Evolutionary conservation across 2,329 filamentous ascomycete genomes (phyloP), one percentile per base, ranked within the genome.

Genomic region (Nothophoma quercina): DNA sequence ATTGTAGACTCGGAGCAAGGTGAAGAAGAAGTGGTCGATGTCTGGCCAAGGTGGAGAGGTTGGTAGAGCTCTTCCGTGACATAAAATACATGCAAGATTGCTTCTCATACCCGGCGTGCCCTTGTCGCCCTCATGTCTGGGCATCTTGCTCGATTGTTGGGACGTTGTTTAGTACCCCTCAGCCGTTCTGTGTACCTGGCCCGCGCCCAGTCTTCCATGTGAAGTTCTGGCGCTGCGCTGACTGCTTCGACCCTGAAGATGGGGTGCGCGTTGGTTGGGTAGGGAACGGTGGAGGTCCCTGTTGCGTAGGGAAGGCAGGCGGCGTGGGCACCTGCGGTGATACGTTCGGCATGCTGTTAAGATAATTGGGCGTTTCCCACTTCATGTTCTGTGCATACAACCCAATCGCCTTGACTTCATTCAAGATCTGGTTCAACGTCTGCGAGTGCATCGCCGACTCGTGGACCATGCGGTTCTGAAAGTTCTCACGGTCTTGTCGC

Each of bases 1-100:
- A 77, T 93, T 26, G 85, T 93, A 2, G 89, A 93, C 72, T 85
- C 84, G 22, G 78, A 81, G 39, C 57, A 59, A 42, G 74, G 78
- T 44, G 81, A 79, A 0, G 77, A 78, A 18, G 81, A 84, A 62
- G 80, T 90, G 55, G 79, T 90, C 29, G 90, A 93, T 78, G 82
- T 93, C 18, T 93, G 89, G 89, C 77, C 83, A 13, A 78, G 88
- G 56, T 88, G 86, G 81, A 81, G 84, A 49, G 88, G 88, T 0
- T 91, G 88, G 88, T 90, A 55, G 49, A 35, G 41, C 22, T 22
- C 19, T 2, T 7, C n/a, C n/a, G 12, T n/a, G 18, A 25, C 15
- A 32, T 26, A 12, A 22, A 22, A 10, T 32, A n/a, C 26, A 5
- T 12, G 21, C 3, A 5, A 19, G 7, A 15, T 15, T 30, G n/a